phyloP scores from a whole-genome alignment of 164 flowering plant genomes.

The Vitis vinifera region DNA sequence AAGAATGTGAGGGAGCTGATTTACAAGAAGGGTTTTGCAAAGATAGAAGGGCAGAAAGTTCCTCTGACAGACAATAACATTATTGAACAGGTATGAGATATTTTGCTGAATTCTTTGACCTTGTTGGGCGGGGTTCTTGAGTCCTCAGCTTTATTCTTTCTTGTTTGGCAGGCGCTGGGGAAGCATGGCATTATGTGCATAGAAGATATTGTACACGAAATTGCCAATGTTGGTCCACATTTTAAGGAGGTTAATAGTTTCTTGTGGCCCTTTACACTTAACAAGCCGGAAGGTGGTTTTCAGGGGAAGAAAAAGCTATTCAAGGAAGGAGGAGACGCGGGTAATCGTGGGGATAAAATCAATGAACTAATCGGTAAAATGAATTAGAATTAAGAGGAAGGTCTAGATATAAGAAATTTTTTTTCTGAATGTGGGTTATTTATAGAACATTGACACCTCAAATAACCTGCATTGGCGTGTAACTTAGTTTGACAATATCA shows the following conservation, averaged over 20 bases:
- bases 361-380: slow-evolving; percentile 68
- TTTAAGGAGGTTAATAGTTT: slow-evolving; percentile 62
- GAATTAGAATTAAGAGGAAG: slow-evolving; percentile 38
- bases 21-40: slow-evolving; percentile 74
- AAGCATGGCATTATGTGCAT: slow-evolving; percentile 61
- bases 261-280: slow-evolving; percentile 75
- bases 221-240: slow-evolving; percentile 67
- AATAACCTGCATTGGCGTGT: too few species aligned
- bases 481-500: too few species aligned
- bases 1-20: slow-evolving; percentile 79
- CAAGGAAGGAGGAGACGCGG: slow-evolving; percentile 81
- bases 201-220: slow-evolving; percentile 81
- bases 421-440: too few species aligned
- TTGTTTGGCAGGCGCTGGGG: slow-evolving; percentile 57
- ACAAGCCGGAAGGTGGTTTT: slow-evolving; percentile 58
- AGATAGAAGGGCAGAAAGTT: slow-evolving; percentile 47
- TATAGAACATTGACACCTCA: too few species aligned
- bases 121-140: neutral
- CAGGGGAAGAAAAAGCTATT: slow-evolving; percentile 46
- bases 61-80: slow-evolving; percentile 84
- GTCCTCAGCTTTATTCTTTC: neutral
- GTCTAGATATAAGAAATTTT: too few species aligned
- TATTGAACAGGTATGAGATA: slow-evolving; percentile 66
- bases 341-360: slow-evolving; percentile 66
- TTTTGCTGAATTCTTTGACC: neutral